These are phyloP conservation scores for Talaromyces pinophilus DNA, from an alignment of 2,329 filamentous ascomycete species.

Conservation along the genomic window DNA sequence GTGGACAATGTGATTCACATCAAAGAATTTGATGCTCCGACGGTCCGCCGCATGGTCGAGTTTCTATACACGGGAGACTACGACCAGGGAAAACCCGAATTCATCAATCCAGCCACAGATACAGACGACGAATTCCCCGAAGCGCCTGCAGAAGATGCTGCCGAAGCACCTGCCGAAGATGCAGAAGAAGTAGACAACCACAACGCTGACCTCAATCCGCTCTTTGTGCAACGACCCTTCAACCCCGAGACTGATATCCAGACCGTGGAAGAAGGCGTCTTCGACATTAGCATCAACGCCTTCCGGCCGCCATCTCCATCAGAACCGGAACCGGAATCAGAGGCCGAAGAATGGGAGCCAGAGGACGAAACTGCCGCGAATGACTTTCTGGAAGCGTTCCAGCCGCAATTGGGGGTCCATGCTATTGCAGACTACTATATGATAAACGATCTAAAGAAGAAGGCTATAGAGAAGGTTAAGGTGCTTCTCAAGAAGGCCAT, in stretches of 20 bases:
- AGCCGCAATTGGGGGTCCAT: slow-evolving; percentile 19
- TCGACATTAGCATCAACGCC: not conserved
- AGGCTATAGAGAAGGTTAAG: slow-evolving; percentile 17
- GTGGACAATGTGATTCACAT: slow-evolving; percentile 14
- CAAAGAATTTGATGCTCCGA: slow-evolving; percentile 16
- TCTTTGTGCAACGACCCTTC: not conserved
- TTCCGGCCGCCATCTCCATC: not conserved
- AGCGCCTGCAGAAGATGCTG: not conserved
- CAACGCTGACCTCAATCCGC: not conserved
- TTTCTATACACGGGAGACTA: slow-evolving; percentile 12
- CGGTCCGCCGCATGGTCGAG: slow-evolving; percentile 11
- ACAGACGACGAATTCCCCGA: not conserved
- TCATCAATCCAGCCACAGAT: not conserved
- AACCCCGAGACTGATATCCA: not conserved
- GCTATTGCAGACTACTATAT: slow-evolving; percentile 25
- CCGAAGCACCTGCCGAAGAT: not conserved
- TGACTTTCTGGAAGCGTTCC: not conserved
- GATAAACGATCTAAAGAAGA: slow-evolving; percentile 17
- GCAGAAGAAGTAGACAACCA: not conserved
- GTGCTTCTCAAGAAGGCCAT: not conserved
- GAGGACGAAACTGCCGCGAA: not conserved
- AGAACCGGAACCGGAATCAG: not conserved
- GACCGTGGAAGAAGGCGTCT: not conserved
- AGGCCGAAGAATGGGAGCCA: not conserved
- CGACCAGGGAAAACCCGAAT: not conserved